phyloP scores from a whole-genome alignment of 2,329 filamentous ascomycete species.

The Ceratocystis colombiana region DNA sequence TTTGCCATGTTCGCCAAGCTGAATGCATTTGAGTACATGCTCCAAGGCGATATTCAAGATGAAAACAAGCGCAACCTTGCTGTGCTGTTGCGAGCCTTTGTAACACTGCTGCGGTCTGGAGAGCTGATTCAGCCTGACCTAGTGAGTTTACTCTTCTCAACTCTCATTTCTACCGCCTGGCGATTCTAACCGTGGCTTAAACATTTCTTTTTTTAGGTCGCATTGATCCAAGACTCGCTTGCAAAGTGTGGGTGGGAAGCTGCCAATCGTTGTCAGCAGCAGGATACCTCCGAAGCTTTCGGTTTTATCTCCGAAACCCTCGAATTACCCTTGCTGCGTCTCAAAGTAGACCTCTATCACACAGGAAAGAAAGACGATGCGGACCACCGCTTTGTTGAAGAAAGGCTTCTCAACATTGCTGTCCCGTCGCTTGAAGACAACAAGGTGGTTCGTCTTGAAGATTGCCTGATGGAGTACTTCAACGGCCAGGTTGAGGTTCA shows the following conservation, averaged over 20 bases:
- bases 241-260: conserved; percentile 83
- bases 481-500: conserved; percentile 83
- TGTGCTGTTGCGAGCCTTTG: conserved; percentile 76
- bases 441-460: conserved; percentile 67
- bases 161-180: neutral
- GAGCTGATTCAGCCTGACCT: conserved; percentile 77
- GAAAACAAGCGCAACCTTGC: conserved; percentile 61
- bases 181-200: neutral
- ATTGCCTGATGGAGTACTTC: conserved; percentile 89
- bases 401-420: conserved; percentile 79
- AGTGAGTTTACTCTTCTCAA: conserved; percentile 39
- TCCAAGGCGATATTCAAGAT: conserved; percentile 66
- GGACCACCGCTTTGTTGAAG: conserved; percentile 91
- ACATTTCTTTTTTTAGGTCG: conserved; percentile 45
- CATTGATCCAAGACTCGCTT: conserved; percentile 70
- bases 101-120: conserved; percentile 79
- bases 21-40: conserved; percentile 84
- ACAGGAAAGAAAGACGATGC: conserved; percentile 75
- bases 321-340: conserved; percentile 72
- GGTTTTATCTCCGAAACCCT: conserved; percentile 87
- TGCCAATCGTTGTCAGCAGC: conserved; percentile 65
- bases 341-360: conserved; percentile 93
- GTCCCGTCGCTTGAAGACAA: conserved; percentile 68
- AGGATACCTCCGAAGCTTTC: conserved; percentile 93
- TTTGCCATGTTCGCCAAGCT: conserved; percentile 94